Evolutionary conservation across 495 filamentous ascomycete genomes (phyloP).

Genomic region (Tricharina praecox): DNA sequence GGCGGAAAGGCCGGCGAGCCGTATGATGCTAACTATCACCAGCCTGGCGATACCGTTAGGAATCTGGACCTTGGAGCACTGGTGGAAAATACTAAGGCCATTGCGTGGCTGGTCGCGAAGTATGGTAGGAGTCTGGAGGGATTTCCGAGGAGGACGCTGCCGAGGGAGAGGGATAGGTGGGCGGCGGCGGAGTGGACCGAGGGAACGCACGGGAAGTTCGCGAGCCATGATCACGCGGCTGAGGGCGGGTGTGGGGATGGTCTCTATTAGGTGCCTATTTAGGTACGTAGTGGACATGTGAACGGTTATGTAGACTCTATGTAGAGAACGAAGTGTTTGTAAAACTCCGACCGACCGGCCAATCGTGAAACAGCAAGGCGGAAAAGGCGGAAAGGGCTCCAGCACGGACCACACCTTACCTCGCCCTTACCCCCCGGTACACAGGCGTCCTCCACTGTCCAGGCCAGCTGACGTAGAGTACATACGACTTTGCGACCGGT

Average conservation of each 20-base stretch:
- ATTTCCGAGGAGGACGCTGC: constrained; percentile 33
- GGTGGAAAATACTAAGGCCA: constrained; percentile 39
- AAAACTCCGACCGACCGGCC: no score
- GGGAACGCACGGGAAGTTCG: constrained; percentile 10
- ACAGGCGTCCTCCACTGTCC: no score
- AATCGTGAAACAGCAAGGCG: no score
- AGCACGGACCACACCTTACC: no score
- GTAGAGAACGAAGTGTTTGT: no score
- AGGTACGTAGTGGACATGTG: no score
- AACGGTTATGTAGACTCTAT: no score
- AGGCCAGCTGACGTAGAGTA: no score
- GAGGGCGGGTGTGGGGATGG: constrained; percentile 15
- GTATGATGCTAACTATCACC: constrained; percentile 37
- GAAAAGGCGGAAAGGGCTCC: no score
- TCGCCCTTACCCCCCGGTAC: no score
- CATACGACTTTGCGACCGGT: no score
- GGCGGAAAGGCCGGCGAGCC: constrained; percentile 33
- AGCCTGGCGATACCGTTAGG: constrained; percentile 35
- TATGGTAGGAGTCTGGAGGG: constrained; percentile 37
- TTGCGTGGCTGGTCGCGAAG: constrained; percentile 39
- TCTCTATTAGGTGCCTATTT: constrained; percentile 6
- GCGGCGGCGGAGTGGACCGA: constrained; percentile 2
- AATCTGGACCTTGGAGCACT: constrained; percentile 38
- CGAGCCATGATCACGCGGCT: constrained; percentile 9
- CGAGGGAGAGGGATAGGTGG: background rate